Percentiles rank a stretch among this genome's conserved stretches.
Evolutionary conservation across 2,329 filamentous ascomycete species (phyloP).

Genomic region (Xylariales sp.): DNA sequence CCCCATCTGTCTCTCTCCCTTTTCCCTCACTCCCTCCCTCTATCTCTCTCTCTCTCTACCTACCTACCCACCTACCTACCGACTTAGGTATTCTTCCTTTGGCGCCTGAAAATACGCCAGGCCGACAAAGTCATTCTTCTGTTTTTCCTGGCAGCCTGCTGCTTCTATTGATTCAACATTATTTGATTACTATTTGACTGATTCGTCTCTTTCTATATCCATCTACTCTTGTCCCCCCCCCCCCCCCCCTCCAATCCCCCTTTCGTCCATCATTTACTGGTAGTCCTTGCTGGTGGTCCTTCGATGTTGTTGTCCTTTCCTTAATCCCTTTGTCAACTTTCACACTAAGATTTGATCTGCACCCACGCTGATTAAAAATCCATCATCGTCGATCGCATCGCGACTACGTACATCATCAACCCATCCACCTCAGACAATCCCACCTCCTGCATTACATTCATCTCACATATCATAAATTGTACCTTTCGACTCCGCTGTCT

Average conservation of each 20-base stretch:
- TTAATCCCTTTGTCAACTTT: neutral
- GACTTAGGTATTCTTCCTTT: neutral
- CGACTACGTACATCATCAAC: conserved; percentile 7
- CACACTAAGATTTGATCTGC: conserved; percentile 9
- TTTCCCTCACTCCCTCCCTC: no score
- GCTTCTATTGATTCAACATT: conserved; percentile 1
- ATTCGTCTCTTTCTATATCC: neutral
- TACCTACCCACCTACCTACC: no score
- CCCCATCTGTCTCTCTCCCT: no score
- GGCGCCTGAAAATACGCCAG: neutral
- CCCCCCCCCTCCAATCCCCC: neutral
- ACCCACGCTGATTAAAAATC: no score
- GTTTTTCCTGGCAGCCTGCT: conserved; percentile 18
- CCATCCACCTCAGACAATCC: conserved; percentile 17
- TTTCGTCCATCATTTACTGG: no score
- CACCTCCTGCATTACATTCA: conserved; percentile 7
- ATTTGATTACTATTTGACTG: neutral
- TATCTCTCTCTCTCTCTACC: no score
- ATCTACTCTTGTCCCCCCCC: neutral
- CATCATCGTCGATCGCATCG: conserved; percentile 20
- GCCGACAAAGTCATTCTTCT: conserved; percentile 21
- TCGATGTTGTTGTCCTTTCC: neutral
- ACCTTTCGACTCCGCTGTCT: conserved; percentile 17
- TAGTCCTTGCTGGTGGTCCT: no score
- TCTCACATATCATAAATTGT: conserved; percentile 16